Percentiles rank a stretch among this genome's conserved stretches.
phyloP scores from a whole-genome alignment of 192 early-diverging fungal species.

The Rhizophagus prolifer region DNA sequence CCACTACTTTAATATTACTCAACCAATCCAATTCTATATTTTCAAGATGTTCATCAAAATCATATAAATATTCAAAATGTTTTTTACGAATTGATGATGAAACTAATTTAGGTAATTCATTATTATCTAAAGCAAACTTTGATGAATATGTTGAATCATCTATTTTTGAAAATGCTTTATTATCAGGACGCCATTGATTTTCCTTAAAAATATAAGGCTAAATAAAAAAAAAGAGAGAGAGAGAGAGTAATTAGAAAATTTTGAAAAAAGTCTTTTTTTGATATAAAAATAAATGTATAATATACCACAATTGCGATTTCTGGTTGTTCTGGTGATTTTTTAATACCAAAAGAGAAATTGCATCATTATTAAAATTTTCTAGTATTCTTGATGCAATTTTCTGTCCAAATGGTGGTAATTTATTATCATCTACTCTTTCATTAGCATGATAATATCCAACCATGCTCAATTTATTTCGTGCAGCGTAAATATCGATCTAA shows the following conservation, averaged over 20 bases:
- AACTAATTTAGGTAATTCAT: slow-evolving; percentile 28
- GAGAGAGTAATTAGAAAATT: not conserved
- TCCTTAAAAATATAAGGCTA: slow-evolving; percentile 56
- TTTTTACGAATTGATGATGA: slow-evolving; percentile 42
- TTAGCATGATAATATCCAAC: slow-evolving; percentile 67
- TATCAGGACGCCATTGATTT: slow-evolving; percentile 49
- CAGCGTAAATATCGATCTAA: slow-evolving; percentile 60
- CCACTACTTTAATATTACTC: slow-evolving; percentile 35
- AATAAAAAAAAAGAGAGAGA: not conserved
- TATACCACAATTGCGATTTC: slow-evolving; percentile 37
- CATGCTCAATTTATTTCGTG: slow-evolving; percentile 47
- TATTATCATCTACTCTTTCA: slow-evolving; percentile 44
- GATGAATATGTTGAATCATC: slow-evolving; percentile 23
- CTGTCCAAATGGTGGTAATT: slow-evolving; percentile 44
- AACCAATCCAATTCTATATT: slow-evolving; percentile 65
- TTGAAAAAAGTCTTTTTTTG: no score
- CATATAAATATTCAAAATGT: slow-evolving; percentile 49
- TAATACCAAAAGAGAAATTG: slow-evolving; percentile 59
- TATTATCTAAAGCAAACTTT: slow-evolving; percentile 38
- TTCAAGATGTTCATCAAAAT: slow-evolving; percentile 74
- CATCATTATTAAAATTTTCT: slow-evolving; percentile 38
- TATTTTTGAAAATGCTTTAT: slow-evolving; percentile 37
- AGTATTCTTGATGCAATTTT: slow-evolving; percentile 56
- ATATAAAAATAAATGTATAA: not conserved
- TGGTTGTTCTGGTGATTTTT: slow-evolving; percentile 14